phyloP scores from a whole-genome alignment of 176 grass and related monocot species.

The Themeda triandra region DNA sequence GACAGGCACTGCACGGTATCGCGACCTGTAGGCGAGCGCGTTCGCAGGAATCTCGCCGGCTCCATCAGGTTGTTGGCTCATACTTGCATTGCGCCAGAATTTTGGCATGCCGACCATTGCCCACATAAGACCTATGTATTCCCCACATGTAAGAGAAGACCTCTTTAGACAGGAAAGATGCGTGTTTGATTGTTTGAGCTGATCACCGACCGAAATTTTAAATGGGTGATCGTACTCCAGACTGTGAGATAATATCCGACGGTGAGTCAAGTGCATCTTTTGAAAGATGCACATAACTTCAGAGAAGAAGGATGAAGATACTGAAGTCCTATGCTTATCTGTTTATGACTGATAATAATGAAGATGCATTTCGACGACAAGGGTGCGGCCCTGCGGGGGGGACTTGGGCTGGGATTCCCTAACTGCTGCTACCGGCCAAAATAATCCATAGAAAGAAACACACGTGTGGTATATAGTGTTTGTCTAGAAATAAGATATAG shows the following conservation, averaged over 20 bases:
- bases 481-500: no score
- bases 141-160: neutral
- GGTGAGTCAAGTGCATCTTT: neutral
- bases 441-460: neutral
- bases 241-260: neutral
- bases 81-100: neutral
- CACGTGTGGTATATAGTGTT: no score
- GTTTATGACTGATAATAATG: neutral
- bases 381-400: no score
- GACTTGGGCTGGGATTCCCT: constrained; percentile 9
- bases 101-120: neutral
- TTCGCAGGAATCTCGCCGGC: neutral
- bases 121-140: neutral
- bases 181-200: neutral
- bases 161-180: neutral
- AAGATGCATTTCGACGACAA: neutral
- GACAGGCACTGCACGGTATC: neutral
- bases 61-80: neutral
- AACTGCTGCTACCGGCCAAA: neutral
- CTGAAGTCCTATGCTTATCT: neutral
- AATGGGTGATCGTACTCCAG: no score
- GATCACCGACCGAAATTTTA: neutral
- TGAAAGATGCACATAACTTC: neutral
- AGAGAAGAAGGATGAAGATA: neutral
- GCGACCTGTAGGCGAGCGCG: neutral